Conservation (phyloP, 176 grass and related monocot species). For the Phyllostachys edulis region DNA sequence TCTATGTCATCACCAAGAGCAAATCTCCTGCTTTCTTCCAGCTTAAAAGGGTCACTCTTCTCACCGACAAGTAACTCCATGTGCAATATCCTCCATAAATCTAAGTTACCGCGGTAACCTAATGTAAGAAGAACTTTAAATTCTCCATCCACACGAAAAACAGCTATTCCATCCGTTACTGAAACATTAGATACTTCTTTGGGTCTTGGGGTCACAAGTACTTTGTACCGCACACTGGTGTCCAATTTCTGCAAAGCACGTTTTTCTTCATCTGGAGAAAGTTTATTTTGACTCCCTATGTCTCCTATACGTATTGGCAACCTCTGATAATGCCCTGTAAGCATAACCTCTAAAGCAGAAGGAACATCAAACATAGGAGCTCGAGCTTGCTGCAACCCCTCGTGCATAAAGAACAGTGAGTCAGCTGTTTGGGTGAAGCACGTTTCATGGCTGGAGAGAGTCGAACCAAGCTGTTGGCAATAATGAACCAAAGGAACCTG, state of each 20-base stretch:
- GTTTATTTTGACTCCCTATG: slow-evolving; percentile 62
- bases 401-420: slow-evolving; percentile 81
- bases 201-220: slow-evolving; percentile 66
- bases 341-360: slow-evolving; percentile 90
- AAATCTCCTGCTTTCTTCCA: slow-evolving; percentile 77
- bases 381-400: slow-evolving; percentile 66
- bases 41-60: slow-evolving; percentile 68
- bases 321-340: slow-evolving; percentile 70
- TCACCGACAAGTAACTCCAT: slow-evolving; percentile 94
- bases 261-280: slow-evolving; percentile 76
- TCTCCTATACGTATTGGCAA: slow-evolving; percentile 90
- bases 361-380: slow-evolving; percentile 96
- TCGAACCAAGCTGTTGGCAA: slow-evolving; percentile 90
- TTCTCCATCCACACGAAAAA: slow-evolving; percentile 75
- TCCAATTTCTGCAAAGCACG: slow-evolving; percentile 79
- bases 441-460: slow-evolving; percentile 81
- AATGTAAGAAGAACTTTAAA: slow-evolving; percentile 91
- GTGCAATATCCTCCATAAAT: slow-evolving; percentile 89
- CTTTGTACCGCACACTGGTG: slow-evolving; percentile 69
- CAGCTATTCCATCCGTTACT: slow-evolving; percentile 73
- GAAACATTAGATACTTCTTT: slow-evolving; percentile 76
- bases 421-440: slow-evolving; percentile 99
- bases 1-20: slow-evolving; percentile 96
- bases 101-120: slow-evolving; percentile 80
- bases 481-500: slow-evolving; percentile 93